phyloP scores from a whole-genome alignment of 192 early-diverging fungal genomes.

The Obelidium mucronatum region DNA sequence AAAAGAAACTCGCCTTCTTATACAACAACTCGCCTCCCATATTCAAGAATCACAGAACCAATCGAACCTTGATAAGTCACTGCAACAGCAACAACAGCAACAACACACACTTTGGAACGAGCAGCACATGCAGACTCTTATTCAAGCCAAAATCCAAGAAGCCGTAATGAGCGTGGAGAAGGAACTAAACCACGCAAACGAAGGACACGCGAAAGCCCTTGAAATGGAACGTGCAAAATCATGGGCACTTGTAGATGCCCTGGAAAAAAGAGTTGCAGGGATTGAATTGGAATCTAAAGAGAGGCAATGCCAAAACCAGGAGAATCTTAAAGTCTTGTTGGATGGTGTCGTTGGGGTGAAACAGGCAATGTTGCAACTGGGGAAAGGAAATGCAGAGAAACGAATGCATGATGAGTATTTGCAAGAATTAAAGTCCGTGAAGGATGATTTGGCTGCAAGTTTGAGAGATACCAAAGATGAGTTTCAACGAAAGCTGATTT shows the following conservation, averaged over 20 bases:
- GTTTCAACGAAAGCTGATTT: not conserved
- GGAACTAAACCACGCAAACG: not conserved
- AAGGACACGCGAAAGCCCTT: not conserved
- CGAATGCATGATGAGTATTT: not conserved
- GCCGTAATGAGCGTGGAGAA: not conserved
- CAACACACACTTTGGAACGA: not conserved
- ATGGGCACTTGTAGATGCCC: not conserved
- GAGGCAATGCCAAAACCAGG: not conserved
- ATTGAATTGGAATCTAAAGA: not conserved
- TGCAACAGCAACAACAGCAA: constrained; percentile 5
- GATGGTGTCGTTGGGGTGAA: constrained; percentile 2
- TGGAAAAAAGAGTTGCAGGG: not conserved
- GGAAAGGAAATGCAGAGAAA: constrained; percentile 11
- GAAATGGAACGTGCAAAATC: not conserved
- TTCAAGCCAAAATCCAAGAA: not conserved
- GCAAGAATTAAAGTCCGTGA: not conserved
- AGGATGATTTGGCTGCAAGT: not conserved
- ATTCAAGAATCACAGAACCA: not conserved
- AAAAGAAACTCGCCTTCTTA: not conserved
- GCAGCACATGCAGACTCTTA: not conserved
- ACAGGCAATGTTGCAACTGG: not conserved
- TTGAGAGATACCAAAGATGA: constrained; percentile 2
- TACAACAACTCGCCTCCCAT: not conserved
- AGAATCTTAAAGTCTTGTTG: constrained; percentile 3
- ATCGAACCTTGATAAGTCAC: not conserved